phyloP scores from a whole-genome alignment of 2,329 filamentous ascomycete species.

The Trichoderma koningii region DNA sequence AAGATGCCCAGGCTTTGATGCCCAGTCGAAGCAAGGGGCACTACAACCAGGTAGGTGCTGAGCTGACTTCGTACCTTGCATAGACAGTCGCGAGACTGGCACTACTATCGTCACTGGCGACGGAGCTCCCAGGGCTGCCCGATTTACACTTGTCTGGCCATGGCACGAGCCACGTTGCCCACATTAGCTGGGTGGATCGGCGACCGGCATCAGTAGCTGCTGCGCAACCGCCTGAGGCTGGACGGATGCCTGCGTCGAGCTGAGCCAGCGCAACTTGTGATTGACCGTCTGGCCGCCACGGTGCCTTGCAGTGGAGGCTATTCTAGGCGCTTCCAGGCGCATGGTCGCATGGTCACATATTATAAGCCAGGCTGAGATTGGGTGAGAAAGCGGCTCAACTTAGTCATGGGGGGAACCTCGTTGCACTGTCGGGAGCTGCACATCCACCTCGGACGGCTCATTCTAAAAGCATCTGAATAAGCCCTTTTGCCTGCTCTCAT shows the following conservation, averaged over 20 bases:
- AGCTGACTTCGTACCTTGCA: too few species aligned
- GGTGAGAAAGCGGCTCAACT: constrained; percentile 16
- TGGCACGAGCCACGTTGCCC: constrained; percentile 23
- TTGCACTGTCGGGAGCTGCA: constrained; percentile 1
- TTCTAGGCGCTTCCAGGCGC: too few species aligned
- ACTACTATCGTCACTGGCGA: neutral
- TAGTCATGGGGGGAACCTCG: neutral
- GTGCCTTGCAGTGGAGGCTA: neutral
- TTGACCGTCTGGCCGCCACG: neutral
- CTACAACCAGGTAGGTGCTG: too few species aligned
- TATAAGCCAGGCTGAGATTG: constrained; percentile 5
- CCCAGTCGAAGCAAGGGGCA: neutral
- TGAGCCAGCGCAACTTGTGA: neutral
- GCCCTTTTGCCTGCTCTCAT: neutral
- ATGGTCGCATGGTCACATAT: neutral
- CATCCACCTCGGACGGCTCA: constrained; percentile 3
- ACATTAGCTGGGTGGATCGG: constrained; percentile 19
- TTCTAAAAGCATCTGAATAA: neutral
- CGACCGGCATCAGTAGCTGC: constrained; percentile 11
- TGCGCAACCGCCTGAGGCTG: neutral
- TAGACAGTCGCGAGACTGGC: too few species aligned
- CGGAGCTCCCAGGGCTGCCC: constrained; percentile 1
- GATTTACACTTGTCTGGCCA: constrained; percentile 7
- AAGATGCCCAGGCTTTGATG: neutral
- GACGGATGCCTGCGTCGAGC: neutral